Evolutionary conservation across 1,284 basidiomycete genomes (phyloP).

Genomic region (Ganoderma leucocontextum): DNA sequence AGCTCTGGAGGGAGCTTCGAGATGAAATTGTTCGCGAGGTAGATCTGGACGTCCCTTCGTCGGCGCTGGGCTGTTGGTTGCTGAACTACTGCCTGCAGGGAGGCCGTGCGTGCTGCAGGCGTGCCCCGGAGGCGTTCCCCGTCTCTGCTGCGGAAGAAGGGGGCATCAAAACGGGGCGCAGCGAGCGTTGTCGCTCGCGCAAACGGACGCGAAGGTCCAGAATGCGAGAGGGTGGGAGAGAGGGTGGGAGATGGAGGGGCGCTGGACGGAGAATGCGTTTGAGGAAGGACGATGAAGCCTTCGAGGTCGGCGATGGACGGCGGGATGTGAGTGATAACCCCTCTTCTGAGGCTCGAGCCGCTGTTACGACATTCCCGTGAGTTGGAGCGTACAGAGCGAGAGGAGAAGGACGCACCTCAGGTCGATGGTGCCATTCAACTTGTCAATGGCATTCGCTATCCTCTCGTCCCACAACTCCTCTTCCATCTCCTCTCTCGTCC

Average conservation of each 20-base stretch:
- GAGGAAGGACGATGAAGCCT: constrained; percentile 48
- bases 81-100: constrained; percentile 19
- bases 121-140: constrained; percentile 24
- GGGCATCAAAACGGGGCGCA: constrained; percentile 25
- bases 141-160: constrained; percentile 24
- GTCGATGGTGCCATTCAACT: constrained; percentile 31
- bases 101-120: constrained; percentile 29
- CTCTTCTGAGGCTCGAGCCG: constrained; percentile 27
- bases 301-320: constrained; percentile 50
- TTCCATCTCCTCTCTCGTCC: constrained; percentile 22
- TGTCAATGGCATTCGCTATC: constrained; percentile 35
- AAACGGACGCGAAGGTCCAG: constrained; percentile 18
- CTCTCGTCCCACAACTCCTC: constrained; percentile 33
- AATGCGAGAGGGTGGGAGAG: constrained; percentile 14
- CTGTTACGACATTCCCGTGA: background rate
- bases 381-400: background rate
- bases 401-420: constrained; percentile 30
- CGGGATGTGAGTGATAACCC: constrained; percentile 50
- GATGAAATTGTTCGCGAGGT: constrained; percentile 52
- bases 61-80: constrained; percentile 3
- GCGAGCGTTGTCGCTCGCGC: constrained; percentile 26
- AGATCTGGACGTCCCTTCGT: constrained; percentile 30
- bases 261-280: constrained; percentile 22
- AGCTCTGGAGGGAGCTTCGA: constrained; percentile 57
- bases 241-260: constrained; percentile 28